A percentile compares a stretch with the other conserved stretches of the same genome.
These are phyloP conservation scores for Bidens hawaiensis DNA, from an alignment of 140 eudicot genomes.

Conservation along the genomic window DNA sequence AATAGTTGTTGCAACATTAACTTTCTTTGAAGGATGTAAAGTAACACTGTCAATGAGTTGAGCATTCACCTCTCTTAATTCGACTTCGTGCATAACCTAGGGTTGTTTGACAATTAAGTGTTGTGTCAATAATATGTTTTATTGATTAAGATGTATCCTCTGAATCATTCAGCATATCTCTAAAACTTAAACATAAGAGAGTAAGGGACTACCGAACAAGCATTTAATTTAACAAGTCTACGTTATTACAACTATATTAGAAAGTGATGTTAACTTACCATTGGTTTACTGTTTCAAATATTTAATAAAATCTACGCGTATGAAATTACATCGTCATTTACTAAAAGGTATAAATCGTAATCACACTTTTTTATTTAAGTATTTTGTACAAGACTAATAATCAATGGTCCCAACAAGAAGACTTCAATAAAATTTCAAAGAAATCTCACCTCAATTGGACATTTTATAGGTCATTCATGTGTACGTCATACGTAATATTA, in stretches of 20 bases:
- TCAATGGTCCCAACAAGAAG: slow-evolving; percentile 1
- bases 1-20: slow-evolving; percentile 3
- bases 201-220: neutral
- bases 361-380: neutral
- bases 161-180: neutral
- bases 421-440: neutral
- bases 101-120: no score
- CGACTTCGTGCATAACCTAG: no score
- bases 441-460: neutral
- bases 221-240: neutral
- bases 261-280: neutral
- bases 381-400: neutral
- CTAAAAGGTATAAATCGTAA: neutral
- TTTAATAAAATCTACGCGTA: neutral
- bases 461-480: no score
- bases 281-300: neutral
- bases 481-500: neutral
- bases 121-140: no score
- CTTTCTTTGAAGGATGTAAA: neutral
- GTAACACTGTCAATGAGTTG: neutral
- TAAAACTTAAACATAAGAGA: no score
- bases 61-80: no score
- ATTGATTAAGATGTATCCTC: neutral
- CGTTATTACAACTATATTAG: neutral
- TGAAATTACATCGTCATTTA: slow-evolving; percentile 10